Evolutionary conservation across 345 rosid genomes (phyloP), one percentile per base, ranked within the genome.

Genomic region (Aquilaria malaccensis): DNA sequence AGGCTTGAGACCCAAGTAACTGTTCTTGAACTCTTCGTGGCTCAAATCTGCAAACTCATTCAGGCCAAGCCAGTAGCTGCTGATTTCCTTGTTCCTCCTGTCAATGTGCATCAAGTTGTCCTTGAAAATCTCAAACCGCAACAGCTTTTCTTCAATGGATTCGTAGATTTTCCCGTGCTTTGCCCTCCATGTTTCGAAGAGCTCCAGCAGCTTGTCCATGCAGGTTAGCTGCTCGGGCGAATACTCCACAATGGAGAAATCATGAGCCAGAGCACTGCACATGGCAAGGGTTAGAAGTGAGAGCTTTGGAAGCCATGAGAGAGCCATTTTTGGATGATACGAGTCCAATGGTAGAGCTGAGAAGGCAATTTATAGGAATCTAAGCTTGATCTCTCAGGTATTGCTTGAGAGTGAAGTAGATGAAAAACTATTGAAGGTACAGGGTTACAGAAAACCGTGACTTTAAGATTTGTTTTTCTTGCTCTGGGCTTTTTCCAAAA

Each of bases 11-110:
- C 95, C 95, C 3, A 85, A 64, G 62, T 79, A 90, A 72, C 49
- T 85, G 54, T 56, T 74, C 80, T 79, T 82, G 86, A 91, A 87
- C 76, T 87, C 94, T 22, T 85, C 89, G 22, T 85, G 95, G 69
- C 77, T 85, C 70, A 87, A 59, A 71, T 91, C 96, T 0, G 96
- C 96, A 45, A 87, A 87, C 74, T 82, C 87, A 14, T 87, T 91
- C 69, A 85, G 68, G 3, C 89, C 91, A 11, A 91, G 91, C 96
- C 90, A 87, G 74, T 81, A 87, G 82, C 67, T 79, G 41, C 67
- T 64, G 9, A 69, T 73, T 62, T 77, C 73, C 74, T 80, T 82
- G 81, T 87, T 87, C 33, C 81, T 81, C 61, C 81, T 79, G 49
- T 87, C 96, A 22, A 87, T 85, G 75, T 91, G 95, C 62, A 64